Evolutionary conservation across 257 asterid genomes (phyloP).

Genomic region (Fraxinus quadrangulata): DNA sequence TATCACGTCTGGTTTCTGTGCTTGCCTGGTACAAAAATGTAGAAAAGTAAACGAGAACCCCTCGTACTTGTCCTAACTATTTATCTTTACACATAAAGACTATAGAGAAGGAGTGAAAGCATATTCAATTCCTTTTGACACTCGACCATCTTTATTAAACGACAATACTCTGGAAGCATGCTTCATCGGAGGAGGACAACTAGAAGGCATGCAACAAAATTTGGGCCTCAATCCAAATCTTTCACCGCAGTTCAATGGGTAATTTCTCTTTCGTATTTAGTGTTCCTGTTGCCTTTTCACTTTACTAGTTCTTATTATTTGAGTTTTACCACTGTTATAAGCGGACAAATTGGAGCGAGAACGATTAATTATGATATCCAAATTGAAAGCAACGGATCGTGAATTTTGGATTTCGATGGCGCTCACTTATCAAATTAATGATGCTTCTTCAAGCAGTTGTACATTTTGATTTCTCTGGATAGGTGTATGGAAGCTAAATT

Average conservation of each 20-base stretch:
- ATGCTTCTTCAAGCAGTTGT: not conserved
- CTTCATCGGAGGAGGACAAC: constrained; percentile 32
- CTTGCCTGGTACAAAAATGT: not conserved
- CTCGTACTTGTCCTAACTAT: constrained; percentile 5
- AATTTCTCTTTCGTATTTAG: constrained; percentile 2
- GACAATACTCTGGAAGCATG: constrained; percentile 36
- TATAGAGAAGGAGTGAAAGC: constrained; percentile 31
- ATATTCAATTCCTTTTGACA: constrained; percentile 25
- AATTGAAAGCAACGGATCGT: constrained; percentile 15
- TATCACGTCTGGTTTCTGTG: too few relatives aligned
- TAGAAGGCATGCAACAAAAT: constrained; percentile 17
- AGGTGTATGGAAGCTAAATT: too few relatives aligned
- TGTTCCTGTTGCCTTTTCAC: not conserved
- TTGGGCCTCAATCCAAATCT: constrained; percentile 34
- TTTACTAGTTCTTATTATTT: not conserved
- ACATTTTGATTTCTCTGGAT: not conserved
- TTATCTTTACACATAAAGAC: constrained; percentile 6
- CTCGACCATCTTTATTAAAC: constrained; percentile 31
- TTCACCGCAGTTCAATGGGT: constrained; percentile 38
- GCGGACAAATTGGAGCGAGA: constrained; percentile 20
- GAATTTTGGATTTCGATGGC: constrained; percentile 14
- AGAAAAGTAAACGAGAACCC: not conserved
- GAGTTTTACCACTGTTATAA: not conserved
- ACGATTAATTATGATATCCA: constrained; percentile 23
- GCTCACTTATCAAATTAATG: not conserved